Percentiles rank a stretch among this genome's conserved stretches.
phyloP scores from a whole-genome alignment of 352 stramenopile species.

The Phytophthora pini region DNA sequence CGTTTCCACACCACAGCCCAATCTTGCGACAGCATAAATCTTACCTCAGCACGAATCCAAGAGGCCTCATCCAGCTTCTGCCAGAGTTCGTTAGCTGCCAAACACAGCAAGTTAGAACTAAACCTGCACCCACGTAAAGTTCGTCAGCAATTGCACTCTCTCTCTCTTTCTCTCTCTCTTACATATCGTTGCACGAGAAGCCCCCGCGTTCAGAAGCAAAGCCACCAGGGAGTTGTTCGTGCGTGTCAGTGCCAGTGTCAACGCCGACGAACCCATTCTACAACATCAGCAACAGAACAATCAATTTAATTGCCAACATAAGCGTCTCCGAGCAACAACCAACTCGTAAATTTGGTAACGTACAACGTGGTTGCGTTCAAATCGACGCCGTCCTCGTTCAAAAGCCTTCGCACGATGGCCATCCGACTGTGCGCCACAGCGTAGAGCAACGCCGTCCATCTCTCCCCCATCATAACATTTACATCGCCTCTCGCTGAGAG shows the following conservation, averaged over 20 bases:
- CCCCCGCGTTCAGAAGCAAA: slow-evolving; percentile 55
- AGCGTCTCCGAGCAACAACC: not conserved
- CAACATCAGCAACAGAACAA: not conserved
- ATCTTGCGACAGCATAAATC: slow-evolving; percentile 50
- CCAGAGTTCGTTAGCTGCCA: slow-evolving; percentile 38
- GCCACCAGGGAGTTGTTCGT: slow-evolving; percentile 49
- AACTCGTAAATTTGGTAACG: not conserved
- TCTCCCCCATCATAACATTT: slow-evolving; percentile 64
- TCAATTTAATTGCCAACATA: not conserved
- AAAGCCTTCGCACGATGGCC: slow-evolving; percentile 46
- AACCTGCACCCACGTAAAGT: not conserved
- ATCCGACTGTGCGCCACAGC: slow-evolving; percentile 63
- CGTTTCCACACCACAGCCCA: slow-evolving; percentile 75
- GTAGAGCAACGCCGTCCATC: slow-evolving; percentile 77
- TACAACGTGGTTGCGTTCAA: slow-evolving; percentile 73
- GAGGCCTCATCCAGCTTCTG: slow-evolving; percentile 21
- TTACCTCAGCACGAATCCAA: slow-evolving; percentile 51
- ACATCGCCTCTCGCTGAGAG: slow-evolving; percentile 44
- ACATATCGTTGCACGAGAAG: slow-evolving; percentile 60
- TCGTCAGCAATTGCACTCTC: not conserved
- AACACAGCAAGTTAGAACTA: not conserved
- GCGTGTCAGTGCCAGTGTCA: slow-evolving; percentile 59
- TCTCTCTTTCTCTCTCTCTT: not conserved
- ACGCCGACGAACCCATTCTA: slow-evolving; percentile 62
- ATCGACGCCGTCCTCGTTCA: slow-evolving; percentile 44